Evolutionary conservation across 1,284 basidiomycete species (phyloP).

Genomic region (Coniferiporia sulphurascens): DNA sequence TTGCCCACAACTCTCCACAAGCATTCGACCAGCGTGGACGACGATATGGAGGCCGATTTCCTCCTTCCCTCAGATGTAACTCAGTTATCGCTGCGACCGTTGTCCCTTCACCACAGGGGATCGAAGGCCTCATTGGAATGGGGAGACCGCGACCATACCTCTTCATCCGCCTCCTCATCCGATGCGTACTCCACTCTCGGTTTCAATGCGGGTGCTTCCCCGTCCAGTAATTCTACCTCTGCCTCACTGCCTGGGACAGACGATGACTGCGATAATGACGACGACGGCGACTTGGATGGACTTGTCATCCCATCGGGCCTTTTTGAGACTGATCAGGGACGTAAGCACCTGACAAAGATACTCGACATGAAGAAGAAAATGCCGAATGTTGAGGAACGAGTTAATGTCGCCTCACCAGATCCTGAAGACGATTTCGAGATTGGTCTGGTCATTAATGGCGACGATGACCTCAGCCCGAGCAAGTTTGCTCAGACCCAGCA

Average conservation of each 20-base stretch:
- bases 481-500: conserved; percentile 52
- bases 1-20: conserved; percentile 36
- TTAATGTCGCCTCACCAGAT: conserved; percentile 53
- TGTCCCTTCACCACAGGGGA: conserved; percentile 62
- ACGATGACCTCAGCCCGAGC: conserved; percentile 73
- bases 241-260: conserved; percentile 64
- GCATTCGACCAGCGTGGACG: conserved; percentile 41
- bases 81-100: conserved; percentile 68
- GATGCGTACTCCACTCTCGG: conserved; percentile 75
- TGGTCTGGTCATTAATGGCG: conserved; percentile 75
- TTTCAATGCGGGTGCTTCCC: conserved; percentile 64
- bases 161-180: conserved; percentile 70
- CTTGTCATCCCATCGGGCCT: conserved; percentile 68
- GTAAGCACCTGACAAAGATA: conserved; percentile 62
- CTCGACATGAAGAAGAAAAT: conserved; percentile 72
- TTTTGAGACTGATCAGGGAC: conserved; percentile 65
- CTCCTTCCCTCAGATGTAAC: conserved; percentile 72
- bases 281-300: conserved; percentile 71
- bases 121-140: conserved; percentile 80
- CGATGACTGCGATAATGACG: conserved; percentile 60
- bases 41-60: conserved; percentile 73
- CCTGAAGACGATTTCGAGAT: conserved; percentile 79
- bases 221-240: conserved; percentile 64
- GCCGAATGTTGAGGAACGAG: conserved; percentile 39
- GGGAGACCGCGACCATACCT: conserved; percentile 76